Evolutionary conservation across 1,139 yeast genomes (phyloP).

Genomic region (Candida gigantensis): DNA sequence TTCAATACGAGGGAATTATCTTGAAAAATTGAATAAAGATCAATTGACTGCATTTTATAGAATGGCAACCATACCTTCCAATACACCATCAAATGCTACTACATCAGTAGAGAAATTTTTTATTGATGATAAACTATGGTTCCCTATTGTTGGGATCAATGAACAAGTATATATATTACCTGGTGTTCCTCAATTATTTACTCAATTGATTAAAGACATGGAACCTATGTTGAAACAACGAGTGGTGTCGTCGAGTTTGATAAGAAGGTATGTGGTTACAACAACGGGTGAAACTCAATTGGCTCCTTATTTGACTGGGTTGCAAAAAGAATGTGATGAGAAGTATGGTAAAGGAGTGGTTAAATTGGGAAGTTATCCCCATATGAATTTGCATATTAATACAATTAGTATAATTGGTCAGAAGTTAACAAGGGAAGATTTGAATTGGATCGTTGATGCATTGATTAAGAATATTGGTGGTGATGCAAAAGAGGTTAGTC

Average conservation of each 20-base stretch:
- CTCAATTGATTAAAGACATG: slow-evolving; percentile 43
- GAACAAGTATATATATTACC: slow-evolving; percentile 71
- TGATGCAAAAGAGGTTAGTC: slow-evolving; percentile 55
- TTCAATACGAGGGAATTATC: slow-evolving; percentile 42
- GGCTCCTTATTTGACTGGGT: slow-evolving; percentile 59
- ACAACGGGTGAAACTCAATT: slow-evolving; percentile 60
- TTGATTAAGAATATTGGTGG: slow-evolving; percentile 45
- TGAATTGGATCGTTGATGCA: slow-evolving; percentile 48
- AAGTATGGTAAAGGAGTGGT: slow-evolving; percentile 39
- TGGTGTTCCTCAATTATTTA: slow-evolving; percentile 78
- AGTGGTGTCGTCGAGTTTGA: slow-evolving; percentile 23
- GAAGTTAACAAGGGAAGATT: slow-evolving; percentile 27
- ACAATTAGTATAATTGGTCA: slow-evolving; percentile 76
- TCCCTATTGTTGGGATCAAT: slow-evolving; percentile 71
- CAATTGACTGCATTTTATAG: slow-evolving; percentile 62
- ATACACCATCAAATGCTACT: slow-evolving; percentile 16
- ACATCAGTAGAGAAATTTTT: slow-evolving; percentile 49
- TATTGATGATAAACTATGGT: slow-evolving; percentile 68
- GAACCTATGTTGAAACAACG: slow-evolving; percentile 28
- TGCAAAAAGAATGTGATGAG: slow-evolving; percentile 50
- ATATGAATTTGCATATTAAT: slow-evolving; percentile 58
- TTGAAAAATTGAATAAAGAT: slow-evolving; percentile 37
- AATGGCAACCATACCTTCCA: slow-evolving; percentile 82
- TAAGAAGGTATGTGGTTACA: slow-evolving; percentile 66
- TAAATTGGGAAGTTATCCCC: slow-evolving; percentile 86